phyloP scores from a whole-genome alignment of 768 basidiomycete species.

The Fomitopsis serialis region DNA sequence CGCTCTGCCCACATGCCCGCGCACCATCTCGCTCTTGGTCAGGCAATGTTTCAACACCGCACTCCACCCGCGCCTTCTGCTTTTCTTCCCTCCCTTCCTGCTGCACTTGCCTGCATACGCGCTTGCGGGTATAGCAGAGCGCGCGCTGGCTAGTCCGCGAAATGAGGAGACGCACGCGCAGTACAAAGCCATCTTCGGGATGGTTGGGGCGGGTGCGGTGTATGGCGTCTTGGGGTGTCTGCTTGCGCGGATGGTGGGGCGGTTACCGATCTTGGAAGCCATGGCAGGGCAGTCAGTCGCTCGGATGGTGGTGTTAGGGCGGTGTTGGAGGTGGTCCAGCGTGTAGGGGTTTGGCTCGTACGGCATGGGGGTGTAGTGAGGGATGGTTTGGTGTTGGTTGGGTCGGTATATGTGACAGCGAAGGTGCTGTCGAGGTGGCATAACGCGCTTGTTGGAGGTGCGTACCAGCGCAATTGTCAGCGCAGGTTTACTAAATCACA shows the following conservation, averaged over 20 bases:
- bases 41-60: slow-evolving; percentile 70
- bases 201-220: slow-evolving; percentile 11
- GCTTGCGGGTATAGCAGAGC: slow-evolving; percentile 66
- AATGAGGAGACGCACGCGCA: slow-evolving; percentile 95
- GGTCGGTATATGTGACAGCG: slow-evolving; percentile 18
- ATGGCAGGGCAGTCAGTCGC: not conserved
- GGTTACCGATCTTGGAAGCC: not conserved
- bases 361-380: not conserved
- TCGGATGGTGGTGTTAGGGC: not conserved
- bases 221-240: slow-evolving; percentile 8
- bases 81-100: slow-evolving; percentile 81
- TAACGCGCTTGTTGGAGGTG: slow-evolving; percentile 34
- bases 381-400: slow-evolving; percentile 10
- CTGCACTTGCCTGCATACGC: slow-evolving; percentile 82
- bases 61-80: slow-evolving; percentile 68
- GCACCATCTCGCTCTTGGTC: slow-evolving; percentile 62
- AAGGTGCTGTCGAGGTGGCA: slow-evolving; percentile 42
- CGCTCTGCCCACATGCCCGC: slow-evolving; percentile 55
- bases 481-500: not conserved
- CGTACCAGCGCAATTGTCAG: slow-evolving; percentile 7
- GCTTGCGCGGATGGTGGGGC: not conserved
- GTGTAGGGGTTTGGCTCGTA: not conserved
- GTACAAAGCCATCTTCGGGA: slow-evolving; percentile 86
- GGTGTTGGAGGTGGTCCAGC: not conserved
- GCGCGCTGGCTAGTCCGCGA: slow-evolving; percentile 49